Base-by-base conservation (phyloP, 192 early-diverging fungal genomes). In the Coemansia biformis region DNA sequence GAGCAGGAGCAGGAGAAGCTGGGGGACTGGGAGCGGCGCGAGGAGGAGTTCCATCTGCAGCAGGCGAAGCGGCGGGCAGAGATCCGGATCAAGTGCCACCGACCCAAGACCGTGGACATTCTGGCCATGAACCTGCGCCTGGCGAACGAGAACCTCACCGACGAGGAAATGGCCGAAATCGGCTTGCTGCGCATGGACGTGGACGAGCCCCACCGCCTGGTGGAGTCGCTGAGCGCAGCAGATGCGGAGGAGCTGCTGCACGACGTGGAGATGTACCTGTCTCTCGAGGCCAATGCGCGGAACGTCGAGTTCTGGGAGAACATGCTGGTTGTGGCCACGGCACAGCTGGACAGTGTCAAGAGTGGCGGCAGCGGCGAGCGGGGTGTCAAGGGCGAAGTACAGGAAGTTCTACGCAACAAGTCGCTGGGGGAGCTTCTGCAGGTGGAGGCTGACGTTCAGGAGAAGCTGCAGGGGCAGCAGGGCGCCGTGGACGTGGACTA, bases 1-100 rank as follows among this genome's bases (percentile, higher is more conserved):
- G 92, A 94, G 45, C 77, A 85, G 31, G 94, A 98, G 59, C 78
- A 81, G 38, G 86, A 83, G 15, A 85, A 86, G 35, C 77, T 96
- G 50, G 94, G 93, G n/a, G 95, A 98, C 60, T 98, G 93, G 93
- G 86, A 92, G 64, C 77, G 81, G 0, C 81, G 86, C 26, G 94
- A 99, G 47, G 92, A 93, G 52, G 86, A 87, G 62, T 99, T 99
- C 52, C 89, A 94, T 67, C 64, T 93, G 51, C 62, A 85, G 54
- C 93, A 97, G 73, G 90, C 91, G 1, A 94, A 96, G 56, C 69
- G 70, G 29, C 76, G 93, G 11, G 94, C 96, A 0, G 89, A 94
- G 61, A 93, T 99, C 50, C 78, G 94, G 9, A 89, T 99, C 47
- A 83, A 83, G 38, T 87, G 88, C 50, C 83, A 81, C 16, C 62